A percentile compares a stretch with the other conserved stretches of the same genome.
Conservation (phyloP, 257 asterid genomes). For the Cynanchum wilfordii region DNA sequence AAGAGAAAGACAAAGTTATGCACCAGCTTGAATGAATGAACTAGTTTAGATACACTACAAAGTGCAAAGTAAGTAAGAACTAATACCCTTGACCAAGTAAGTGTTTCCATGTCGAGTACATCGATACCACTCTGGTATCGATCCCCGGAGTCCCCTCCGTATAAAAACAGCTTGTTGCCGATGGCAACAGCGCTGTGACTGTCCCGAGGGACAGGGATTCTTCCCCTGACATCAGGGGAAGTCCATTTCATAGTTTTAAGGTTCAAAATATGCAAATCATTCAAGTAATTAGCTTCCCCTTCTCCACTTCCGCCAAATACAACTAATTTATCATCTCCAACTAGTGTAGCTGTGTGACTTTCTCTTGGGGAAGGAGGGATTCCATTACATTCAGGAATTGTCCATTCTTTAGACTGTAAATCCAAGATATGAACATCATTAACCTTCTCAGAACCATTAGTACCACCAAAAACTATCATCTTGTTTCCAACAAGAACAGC, state of each 20-base stretch:
- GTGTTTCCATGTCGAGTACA: constrained; percentile 59
- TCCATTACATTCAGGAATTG: constrained; percentile 63
- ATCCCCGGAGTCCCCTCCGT: constrained; percentile 95
- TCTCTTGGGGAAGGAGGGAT: constrained; percentile 75
- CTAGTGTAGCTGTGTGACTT: constrained; percentile 71
- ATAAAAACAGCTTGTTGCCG: constrained; percentile 52
- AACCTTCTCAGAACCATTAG: constrained; percentile 77
- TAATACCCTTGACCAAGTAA: constrained; percentile 73
- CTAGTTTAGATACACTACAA: constrained; percentile 1
- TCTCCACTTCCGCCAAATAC: constrained; percentile 94
- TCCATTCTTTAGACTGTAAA: constrained; percentile 65
- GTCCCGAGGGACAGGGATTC: constrained; percentile 69
- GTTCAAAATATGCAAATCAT: constrained; percentile 74
- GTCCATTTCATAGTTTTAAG: constrained; percentile 75
- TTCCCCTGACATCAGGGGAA: constrained; percentile 50
- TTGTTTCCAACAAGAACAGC: constrained; percentile 58
- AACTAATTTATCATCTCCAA: constrained; percentile 51
- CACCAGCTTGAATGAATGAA: background rate
- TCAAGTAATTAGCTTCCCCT: constrained; percentile 77
- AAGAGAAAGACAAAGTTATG: background rate
- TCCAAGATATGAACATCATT: constrained; percentile 71
- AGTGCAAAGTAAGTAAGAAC: background rate
- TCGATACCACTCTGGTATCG: constrained; percentile 68
- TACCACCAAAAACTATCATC: constrained; percentile 88
- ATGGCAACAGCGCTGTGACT: constrained; percentile 74